These are phyloP conservation scores for Canariomyces notabilis DNA, from an alignment of 2,329 filamentous ascomycete species.

Conservation along the genomic window DNA sequence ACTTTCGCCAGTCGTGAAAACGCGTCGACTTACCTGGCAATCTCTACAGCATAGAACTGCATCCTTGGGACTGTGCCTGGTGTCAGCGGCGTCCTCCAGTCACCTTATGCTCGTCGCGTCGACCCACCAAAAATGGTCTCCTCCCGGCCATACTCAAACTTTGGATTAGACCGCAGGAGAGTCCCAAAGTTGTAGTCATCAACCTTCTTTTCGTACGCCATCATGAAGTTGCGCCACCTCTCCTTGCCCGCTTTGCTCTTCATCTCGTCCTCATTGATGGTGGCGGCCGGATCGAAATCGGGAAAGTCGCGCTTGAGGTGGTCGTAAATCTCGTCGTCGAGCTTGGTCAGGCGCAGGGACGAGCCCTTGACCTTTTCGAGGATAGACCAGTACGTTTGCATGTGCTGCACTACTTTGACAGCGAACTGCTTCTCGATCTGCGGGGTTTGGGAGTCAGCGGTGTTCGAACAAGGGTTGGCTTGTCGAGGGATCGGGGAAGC, in stretches of 20 bases:
- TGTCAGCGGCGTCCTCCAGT: constrained; percentile 12
- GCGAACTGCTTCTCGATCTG: constrained; percentile 99
- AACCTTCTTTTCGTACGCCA: constrained; percentile 88
- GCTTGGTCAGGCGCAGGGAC: constrained; percentile 82
- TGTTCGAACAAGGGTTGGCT: not conserved
- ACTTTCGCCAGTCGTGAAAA: not conserved
- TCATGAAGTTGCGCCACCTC: constrained; percentile 91
- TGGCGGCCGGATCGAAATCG: constrained; percentile 77
- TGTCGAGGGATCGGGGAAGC: not conserved
- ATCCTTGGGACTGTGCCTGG: constrained; percentile 47
- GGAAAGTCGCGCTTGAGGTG: constrained; percentile 86
- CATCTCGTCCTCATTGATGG: constrained; percentile 89
- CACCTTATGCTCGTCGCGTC: not conserved
- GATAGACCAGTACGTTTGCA: constrained; percentile 95
- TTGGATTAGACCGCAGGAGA: constrained; percentile 74
- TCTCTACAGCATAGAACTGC: constrained; percentile 53
- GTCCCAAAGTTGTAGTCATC: constrained; percentile 98
- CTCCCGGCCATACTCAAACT: constrained; percentile 79
- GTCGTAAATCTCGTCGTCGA: constrained; percentile 90
- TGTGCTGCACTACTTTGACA: constrained; percentile 94
- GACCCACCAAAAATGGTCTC: constrained; percentile 80
- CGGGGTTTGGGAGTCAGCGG: not conserved
- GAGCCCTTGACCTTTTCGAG: constrained; percentile 88
- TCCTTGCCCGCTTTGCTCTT: constrained; percentile 97
- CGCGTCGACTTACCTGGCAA: constrained; percentile 34